Evolutionary conservation across 805 yeast species (phyloP).

Genomic region (Brettanomyces bruxellensis): DNA sequence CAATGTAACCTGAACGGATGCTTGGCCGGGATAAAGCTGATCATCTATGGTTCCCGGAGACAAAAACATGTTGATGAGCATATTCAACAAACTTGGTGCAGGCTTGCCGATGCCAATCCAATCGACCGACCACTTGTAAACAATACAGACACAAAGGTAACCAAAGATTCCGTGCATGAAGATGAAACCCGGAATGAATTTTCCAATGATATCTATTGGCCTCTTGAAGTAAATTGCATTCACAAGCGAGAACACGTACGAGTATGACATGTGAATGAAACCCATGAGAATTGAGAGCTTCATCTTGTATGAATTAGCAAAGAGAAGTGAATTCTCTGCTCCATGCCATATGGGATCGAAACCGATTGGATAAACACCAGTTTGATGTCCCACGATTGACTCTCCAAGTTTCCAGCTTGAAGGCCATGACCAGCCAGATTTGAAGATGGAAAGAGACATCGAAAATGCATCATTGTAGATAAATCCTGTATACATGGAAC

Average conservation of each 20-base stretch:
- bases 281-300: slow-evolving; percentile 93
- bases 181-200: slow-evolving; percentile 86
- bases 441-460: slow-evolving; percentile 78
- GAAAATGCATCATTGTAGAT: slow-evolving; percentile 92
- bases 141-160: slow-evolving; percentile 73
- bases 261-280: slow-evolving; percentile 87
- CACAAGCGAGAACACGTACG: slow-evolving; percentile 74
- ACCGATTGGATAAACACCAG: slow-evolving; percentile 75
- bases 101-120: slow-evolving; percentile 72
- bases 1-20: slow-evolving; percentile 60
- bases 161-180: slow-evolving; percentile 98
- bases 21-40: slow-evolving; percentile 72
- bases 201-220: slow-evolving; percentile 76
- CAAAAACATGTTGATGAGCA: slow-evolving; percentile 92
- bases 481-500: slow-evolving; percentile 93
- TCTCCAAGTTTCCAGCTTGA: slow-evolving; percentile 61
- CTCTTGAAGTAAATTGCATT: slow-evolving; percentile 66
- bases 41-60: slow-evolving; percentile 86
- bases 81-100: slow-evolving; percentile 90
- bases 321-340: slow-evolving; percentile 81
- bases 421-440: slow-evolving; percentile 94
- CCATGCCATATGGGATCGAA: slow-evolving; percentile 97
- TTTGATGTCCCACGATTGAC: slow-evolving; percentile 52
- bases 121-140: slow-evolving; percentile 91
- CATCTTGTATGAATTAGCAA: slow-evolving; percentile 96